Base-by-base conservation (phyloP, 1,284 basidiomycete genomes). In the Hypsizygus ulmarius region DNA sequence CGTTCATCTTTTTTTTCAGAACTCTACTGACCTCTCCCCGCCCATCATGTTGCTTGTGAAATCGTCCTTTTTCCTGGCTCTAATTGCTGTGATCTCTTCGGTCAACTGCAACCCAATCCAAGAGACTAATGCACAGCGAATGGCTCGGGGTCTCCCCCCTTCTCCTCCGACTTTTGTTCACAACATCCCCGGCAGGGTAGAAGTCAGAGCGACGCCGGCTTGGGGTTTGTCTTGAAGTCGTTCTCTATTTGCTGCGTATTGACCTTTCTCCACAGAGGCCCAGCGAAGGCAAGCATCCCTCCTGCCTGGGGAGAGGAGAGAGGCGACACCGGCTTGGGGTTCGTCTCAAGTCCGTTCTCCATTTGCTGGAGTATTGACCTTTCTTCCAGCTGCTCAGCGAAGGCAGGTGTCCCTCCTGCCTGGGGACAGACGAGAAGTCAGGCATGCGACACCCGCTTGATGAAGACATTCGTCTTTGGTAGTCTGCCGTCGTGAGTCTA, bases 101-200 rank as follows among this genome's bases (percentile, higher is more conserved):
- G 49, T 18, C 29, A 38, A 35, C 14, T 55, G 50, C 30, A 18
- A 16, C 9, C 56, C 60, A 12, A 34, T 54, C 21, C 40, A 49
- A 16, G 64, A 64, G 49, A 68, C 70, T 10, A 72, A 72, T 54
- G 68, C 57, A 19, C 61, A 72, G 49, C 62, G 73, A 42, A 57
- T 74, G 47, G 70, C 72, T 32, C 65, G 69, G 42, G 71, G 71
- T 12, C 62, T 74, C 12, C 66, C 69, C 25, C 67, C 69, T 1
- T 52, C 60, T 45, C 61, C 59, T 6, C 66, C 67, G 10, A 61
- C 58, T 47, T 66, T 70, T 49, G 61, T 57, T 35, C 59, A 60
- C 11, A 56, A 32, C 30, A 39, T 63, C 4, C 68, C 68, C 1
- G 67, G 67, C 6, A 56, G 50, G 46, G 49, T 53, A 36, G 39